Percentiles rank a stretch among this genome's conserved stretches.
Evolutionary conservation across 192 early-diverging fungal species (phyloP).

Genomic region (Jimgerdemannia flammicorona): DNA sequence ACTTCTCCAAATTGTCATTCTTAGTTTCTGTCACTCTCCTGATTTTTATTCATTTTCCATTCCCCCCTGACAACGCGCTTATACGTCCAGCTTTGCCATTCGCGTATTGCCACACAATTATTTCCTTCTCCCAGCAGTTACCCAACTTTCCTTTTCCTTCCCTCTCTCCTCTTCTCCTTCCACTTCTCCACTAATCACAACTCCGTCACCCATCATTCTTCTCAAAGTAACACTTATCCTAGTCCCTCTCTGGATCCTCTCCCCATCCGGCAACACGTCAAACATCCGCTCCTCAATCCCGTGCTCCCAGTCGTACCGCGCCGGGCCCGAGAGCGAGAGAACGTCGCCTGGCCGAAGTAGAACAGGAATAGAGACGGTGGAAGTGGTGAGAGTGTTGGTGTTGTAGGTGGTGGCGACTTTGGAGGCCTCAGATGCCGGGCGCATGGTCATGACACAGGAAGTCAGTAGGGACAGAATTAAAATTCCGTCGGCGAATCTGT

Average conservation of each 20-base stretch:
- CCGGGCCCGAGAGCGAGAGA: slow-evolving; percentile 30
- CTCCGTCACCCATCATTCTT: slow-evolving; percentile 8
- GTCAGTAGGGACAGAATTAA: slow-evolving; percentile 42
- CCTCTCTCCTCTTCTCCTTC: neutral
- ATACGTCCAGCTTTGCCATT: too few species aligned
- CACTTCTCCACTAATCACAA: neutral
- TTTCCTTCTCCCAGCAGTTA: neutral
- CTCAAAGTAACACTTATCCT: slow-evolving; percentile 45
- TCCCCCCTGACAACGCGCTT: too few species aligned
- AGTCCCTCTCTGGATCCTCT: slow-evolving; percentile 29
- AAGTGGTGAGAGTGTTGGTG: neutral
- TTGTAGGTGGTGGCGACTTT: neutral
- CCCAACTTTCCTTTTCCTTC: neutral
- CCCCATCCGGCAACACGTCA: slow-evolving; percentile 22
- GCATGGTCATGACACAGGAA: slow-evolving; percentile 47
- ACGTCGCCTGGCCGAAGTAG: slow-evolving; percentile 40
- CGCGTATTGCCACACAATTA: too few species aligned
- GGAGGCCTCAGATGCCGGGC: slow-evolving; percentile 24
- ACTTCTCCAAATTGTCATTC: too few species aligned
- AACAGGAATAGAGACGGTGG: slow-evolving; percentile 8
- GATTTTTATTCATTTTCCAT: too few species aligned
- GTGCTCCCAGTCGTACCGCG: slow-evolving; percentile 47
- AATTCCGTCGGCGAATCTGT: slow-evolving; percentile 49
- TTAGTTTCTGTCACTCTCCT: too few species aligned
- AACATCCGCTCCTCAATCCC: slow-evolving; percentile 33